Evolutionary conservation across 257 asterid species (phyloP), one percentile per base, ranked within the genome.

Genomic region (Solanum megistacrolobum): DNA sequence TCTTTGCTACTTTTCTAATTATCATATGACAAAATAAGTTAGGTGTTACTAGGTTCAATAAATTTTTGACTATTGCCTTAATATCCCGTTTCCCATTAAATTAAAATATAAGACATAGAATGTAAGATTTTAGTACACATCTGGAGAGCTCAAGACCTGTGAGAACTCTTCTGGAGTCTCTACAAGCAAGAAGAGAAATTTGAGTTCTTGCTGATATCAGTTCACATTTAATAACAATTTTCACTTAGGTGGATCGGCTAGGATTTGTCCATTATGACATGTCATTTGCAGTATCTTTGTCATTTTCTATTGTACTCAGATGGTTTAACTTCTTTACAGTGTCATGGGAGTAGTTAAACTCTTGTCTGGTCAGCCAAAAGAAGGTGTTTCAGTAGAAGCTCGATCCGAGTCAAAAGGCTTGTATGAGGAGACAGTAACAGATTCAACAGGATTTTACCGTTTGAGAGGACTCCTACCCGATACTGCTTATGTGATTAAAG

Each of bases 381-480:
- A 94, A 91, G 98, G 98, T 86, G 93, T 96, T 86, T 89, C 97
- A 29, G 92, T 96, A 79, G 99, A 95, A 93, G 99, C 99, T 52
- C 94, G 98, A 87, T 95, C 99, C 5, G 97, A 95, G 92, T 92
- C 97, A 20, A 89, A 92, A 93, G 98, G 98, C 88, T 94, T 93
- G 92, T 96, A 94, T 90, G 99, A 96, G 91, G 98, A 95, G 92
- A 94, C 99, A 16, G 87, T 93, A 60, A 94, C 99, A 75, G 98
- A 96, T 91, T 90, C 95, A 79, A 93, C 94, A 14, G 99, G 98
- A 88, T 92, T 92, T 87, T 96, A 92, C 85, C 96, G 99, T 72
- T 92, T 96, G 88, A 94, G 99, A 92, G 99, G 99, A 87, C 99
- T 96, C 89, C 94, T 92, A 84, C 98, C 98, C 71, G 94, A 91